Evolutionary conservation across 352 stramenopile genomes (phyloP).

Genomic region (Phytopythium helicoides): DNA sequence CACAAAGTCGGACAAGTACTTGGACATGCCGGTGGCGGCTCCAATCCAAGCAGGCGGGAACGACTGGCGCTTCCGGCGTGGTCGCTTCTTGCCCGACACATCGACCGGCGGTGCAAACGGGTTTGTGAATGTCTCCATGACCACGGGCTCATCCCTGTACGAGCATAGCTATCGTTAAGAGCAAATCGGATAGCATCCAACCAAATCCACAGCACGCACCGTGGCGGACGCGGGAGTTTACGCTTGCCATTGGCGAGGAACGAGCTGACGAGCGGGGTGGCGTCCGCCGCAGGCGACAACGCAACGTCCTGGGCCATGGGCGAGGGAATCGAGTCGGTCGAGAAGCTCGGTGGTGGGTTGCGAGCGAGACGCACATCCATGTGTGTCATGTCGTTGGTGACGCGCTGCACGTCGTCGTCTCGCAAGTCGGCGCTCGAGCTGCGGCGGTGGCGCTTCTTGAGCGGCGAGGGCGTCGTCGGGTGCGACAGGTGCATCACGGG

Average conservation of each 20-base stretch:
- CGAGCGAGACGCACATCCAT: conserved; percentile 48
- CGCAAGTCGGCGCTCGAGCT: conserved; percentile 29
- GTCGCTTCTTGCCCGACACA: conserved; percentile 53
- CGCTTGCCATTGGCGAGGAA: conserved; percentile 12
- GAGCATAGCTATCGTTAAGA: not conserved
- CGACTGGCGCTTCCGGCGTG: conserved; percentile 61
- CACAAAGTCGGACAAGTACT: conserved; percentile 79
- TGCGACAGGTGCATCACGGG: conserved; percentile 80
- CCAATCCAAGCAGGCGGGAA: conserved; percentile 49
- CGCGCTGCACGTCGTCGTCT: conserved; percentile 64
- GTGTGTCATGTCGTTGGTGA: conserved; percentile 75
- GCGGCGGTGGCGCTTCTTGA: conserved; percentile 74
- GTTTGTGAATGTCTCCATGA: conserved; percentile 60
- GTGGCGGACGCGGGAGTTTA: conserved; percentile 8
- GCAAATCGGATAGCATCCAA: conserved; percentile 6
- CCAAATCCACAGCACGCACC: conserved; percentile 3
- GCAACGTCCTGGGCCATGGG: conserved; percentile 20
- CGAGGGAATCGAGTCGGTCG: conserved; percentile 45
- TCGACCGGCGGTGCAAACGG: conserved; percentile 63
- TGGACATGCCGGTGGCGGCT: conserved; percentile 41
- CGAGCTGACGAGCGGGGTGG: not conserved
- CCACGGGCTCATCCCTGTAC: conserved; percentile 10
- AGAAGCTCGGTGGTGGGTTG: conserved; percentile 40
- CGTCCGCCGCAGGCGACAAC: not conserved
- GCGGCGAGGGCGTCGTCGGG: conserved; percentile 73